Evolutionary conservation across 179 eudicot species (phyloP), one percentile per base, ranked within the genome.

Genomic region (Vitellaria paradoxa): DNA sequence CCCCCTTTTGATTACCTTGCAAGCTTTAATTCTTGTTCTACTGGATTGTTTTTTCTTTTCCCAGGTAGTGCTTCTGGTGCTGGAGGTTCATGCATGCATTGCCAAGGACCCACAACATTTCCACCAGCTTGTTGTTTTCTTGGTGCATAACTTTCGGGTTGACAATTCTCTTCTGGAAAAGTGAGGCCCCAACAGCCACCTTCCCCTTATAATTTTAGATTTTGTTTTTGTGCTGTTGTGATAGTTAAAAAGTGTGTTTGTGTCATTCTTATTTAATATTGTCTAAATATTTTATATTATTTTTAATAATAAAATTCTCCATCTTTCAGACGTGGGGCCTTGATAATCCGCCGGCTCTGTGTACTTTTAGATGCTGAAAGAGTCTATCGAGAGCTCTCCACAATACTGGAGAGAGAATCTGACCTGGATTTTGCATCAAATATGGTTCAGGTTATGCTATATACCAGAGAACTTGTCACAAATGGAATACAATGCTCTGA

Each of bases 51-150:
- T 21, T 68, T 63, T 37, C 21, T 56, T 55, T 74, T 72, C 17
- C 9, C 84, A 94, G 98, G 99, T 96, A 75, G 99, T 96, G 81
- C 92, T 96, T 26, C 84, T 92, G 90, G 99, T 89, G 85, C 94
- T 96, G 70, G 93, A 91, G 83, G 99, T 96, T 84, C 98, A 92
- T 89, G 98, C 99, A 67, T 91, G 97, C 86, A 92, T 96, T 66
- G 99, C 99, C 72, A 81, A 86, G 81, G 99, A 94, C 73, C 87
- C 83, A 15, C 79, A 72, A 70, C 91, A 92, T 80, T 96, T 96
- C 76, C 92, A 81, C 70, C 86, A 94, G 52, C 99, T 96, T 85
- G 87, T 92, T 76, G 94, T 88, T 81, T 89, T 83, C 86, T 81
- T 96, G 79, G 91, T 94, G 75, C 84, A 89, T 65, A 91, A 85